Conservation (phyloP, 139 green algal genomes). For the Microglena sp. region DNA sequence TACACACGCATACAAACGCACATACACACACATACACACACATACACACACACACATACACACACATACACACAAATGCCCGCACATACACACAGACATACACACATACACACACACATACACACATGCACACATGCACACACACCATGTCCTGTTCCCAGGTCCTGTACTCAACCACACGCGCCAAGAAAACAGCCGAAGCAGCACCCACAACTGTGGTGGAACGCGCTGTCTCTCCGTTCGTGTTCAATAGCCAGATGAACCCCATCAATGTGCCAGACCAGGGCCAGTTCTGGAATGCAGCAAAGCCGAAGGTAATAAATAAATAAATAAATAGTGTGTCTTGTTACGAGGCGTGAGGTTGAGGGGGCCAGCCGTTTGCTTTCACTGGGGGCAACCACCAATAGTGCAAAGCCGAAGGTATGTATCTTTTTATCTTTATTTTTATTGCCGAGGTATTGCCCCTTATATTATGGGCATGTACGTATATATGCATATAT, state of each 20-base stretch:
- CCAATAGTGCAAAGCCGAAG: no score
- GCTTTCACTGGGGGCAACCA: no score
- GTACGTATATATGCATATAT: no score
- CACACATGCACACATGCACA: background rate
- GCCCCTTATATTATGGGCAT: no score
- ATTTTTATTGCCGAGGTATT: no score
- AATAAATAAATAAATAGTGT: no score
- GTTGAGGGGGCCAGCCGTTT: no score
- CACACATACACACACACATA: slow-evolving; percentile 2
- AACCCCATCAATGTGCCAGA: slow-evolving; percentile 14
- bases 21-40: slow-evolving; percentile 5
- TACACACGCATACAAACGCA: slow-evolving; percentile 8
- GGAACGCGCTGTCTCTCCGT: slow-evolving; percentile 14
- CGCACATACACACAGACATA: slow-evolving; percentile 5
- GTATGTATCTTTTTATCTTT: no score
- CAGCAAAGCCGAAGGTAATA: no score
- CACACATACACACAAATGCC: background rate
- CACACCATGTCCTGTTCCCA: background rate
- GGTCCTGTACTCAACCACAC: slow-evolving; percentile 1
- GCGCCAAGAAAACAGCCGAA: background rate
- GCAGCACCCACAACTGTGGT: background rate
- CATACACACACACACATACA: background rate
- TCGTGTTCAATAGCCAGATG: slow-evolving; percentile 13
- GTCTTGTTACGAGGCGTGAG: no score
- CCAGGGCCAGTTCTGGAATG: slow-evolving; percentile 13